Percentiles rank a stretch among this genome's conserved stretches.
Evolutionary conservation across 75 land plant species (phyloP).

Genomic region (Isoetes taiwanensis): DNA sequence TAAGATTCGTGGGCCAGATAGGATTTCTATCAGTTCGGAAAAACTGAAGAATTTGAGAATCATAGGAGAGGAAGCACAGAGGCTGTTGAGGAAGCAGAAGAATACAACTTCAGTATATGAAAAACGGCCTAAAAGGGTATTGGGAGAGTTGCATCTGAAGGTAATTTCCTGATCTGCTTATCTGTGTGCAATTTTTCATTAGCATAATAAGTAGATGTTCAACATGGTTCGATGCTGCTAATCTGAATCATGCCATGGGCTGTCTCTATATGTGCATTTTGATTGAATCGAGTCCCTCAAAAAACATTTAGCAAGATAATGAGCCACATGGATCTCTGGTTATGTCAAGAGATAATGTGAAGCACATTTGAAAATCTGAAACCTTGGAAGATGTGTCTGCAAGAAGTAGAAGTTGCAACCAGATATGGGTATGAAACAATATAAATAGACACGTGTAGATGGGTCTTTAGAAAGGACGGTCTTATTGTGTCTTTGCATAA

Average conservation of each 20-base stretch:
- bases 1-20: conserved; percentile 5
- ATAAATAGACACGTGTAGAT: too few relatives aligned
- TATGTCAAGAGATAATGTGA: too few relatives aligned
- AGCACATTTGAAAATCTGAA: too few relatives aligned
- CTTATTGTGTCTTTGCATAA: too few relatives aligned
- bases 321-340: background rate
- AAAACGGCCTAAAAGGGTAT: conserved; percentile 42
- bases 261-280: background rate
- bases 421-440: too few relatives aligned
- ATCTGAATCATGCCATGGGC: background rate
- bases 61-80: conserved; percentile 1
- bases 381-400: too few relatives aligned
- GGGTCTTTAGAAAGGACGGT: too few relatives aligned
- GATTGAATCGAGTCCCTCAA: conserved; percentile 1
- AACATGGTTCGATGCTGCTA: background rate
- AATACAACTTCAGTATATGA: too few relatives aligned
- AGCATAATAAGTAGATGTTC: background rate
- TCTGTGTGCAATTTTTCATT: background rate
- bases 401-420: too few relatives aligned
- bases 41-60: background rate
- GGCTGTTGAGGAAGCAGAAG: conserved; percentile 3
- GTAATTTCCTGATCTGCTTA: conserved; percentile 22
- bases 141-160: conserved; percentile 89
- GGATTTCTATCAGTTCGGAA: background rate
- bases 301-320: background rate